phyloP scores from a whole-genome alignment of 305 asterid genomes.

The Plantago coronopus region DNA sequence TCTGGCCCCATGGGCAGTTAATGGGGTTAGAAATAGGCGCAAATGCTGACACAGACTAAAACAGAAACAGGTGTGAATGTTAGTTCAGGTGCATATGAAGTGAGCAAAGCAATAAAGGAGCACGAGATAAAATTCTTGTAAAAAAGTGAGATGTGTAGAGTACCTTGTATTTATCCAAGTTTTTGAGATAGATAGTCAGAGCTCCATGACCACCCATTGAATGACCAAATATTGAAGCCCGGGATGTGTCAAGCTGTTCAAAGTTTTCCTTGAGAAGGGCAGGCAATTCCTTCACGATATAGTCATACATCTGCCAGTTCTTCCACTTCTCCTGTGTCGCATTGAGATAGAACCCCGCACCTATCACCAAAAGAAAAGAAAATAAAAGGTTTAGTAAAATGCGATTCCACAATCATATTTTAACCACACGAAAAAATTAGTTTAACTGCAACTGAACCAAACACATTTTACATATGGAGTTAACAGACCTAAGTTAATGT shows the following conservation, averaged over 20 bases:
- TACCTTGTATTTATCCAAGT: conserved; percentile 92
- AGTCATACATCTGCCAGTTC: conserved; percentile 96
- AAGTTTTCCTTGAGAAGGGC: conserved; percentile 66
- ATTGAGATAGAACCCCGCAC: conserved; percentile 97
- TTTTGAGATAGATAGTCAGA: conserved; percentile 79
- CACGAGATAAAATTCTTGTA: not conserved
- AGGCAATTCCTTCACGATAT: conserved; percentile 92
- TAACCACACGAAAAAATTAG: not conserved
- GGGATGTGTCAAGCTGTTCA: conserved; percentile 72
- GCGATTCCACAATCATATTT: not conserved
- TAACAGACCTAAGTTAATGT: not conserved
- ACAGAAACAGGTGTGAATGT: conserved; percentile 5
- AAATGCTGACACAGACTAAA: conserved; percentile 90
- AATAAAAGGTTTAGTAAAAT: not conserved
- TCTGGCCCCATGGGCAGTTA: conserved; percentile 95
- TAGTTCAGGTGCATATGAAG: conserved; percentile 1
- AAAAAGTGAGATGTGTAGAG: conserved; percentile 3
- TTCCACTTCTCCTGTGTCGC: conserved; percentile 99
- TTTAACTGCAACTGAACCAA: not conserved
- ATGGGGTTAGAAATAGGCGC: conserved; percentile 78
- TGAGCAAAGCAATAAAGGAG: conserved; percentile 4
- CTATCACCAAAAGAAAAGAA: conserved; percentile 28
- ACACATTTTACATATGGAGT: not conserved
- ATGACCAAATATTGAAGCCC: conserved; percentile 88
- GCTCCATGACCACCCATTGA: conserved; percentile 99